Conservation (phyloP, 345 rosid genomes). For the Populus ilicifolia region DNA sequence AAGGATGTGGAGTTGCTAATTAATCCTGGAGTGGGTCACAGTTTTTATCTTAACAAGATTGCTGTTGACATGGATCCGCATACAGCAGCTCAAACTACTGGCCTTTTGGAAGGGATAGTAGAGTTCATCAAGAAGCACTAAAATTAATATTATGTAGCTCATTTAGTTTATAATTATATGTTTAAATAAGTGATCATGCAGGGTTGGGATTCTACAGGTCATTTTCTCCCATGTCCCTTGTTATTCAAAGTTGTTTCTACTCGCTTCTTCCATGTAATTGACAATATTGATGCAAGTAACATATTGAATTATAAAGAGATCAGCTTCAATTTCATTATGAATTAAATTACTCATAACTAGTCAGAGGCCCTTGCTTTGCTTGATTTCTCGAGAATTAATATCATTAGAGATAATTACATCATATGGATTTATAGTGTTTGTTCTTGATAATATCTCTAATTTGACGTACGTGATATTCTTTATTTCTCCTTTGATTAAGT, state of each 20-base stretch:
- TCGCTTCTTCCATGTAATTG: neutral
- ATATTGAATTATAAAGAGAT: too few relatives aligned
- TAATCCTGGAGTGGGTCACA: conserved; percentile 52
- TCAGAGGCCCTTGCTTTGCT: too few relatives aligned
- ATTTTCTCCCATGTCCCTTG: neutral
- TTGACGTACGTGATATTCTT: too few relatives aligned
- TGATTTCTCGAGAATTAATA: too few relatives aligned
- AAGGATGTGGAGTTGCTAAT: conserved; percentile 47
- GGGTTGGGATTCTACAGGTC: neutral
- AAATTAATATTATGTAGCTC: neutral
- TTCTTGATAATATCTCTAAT: too few relatives aligned
- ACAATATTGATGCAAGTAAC: neutral
- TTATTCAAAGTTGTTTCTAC: neutral
- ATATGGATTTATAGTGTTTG: too few relatives aligned
- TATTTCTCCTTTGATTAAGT: too few relatives aligned
- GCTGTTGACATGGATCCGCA: conserved; percentile 45
- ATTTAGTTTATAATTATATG: neutral
- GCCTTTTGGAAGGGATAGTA: conserved; percentile 33
- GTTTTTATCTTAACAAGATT: conserved; percentile 54
- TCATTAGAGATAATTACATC: too few relatives aligned
- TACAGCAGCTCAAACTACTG: conserved; percentile 32
- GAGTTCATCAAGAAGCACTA: conserved; percentile 37
- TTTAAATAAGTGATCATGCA: neutral
- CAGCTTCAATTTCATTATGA: too few relatives aligned
- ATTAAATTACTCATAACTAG: too few relatives aligned